phyloP scores from a whole-genome alignment of 495 filamentous ascomycete species.

The Glutinoglossum americanum region DNA sequence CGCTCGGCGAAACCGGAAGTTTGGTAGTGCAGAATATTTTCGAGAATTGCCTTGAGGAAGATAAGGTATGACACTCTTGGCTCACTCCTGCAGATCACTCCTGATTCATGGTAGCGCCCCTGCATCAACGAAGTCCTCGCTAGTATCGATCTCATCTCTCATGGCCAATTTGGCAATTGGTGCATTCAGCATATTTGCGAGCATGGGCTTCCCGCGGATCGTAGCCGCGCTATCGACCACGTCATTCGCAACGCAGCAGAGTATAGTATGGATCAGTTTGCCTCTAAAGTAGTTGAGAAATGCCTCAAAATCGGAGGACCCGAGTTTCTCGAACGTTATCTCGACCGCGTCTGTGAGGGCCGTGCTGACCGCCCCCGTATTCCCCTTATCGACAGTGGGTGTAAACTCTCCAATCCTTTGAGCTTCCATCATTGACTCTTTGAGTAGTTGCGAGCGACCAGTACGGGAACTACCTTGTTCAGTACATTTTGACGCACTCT shows the following conservation, averaged over 20 bases:
- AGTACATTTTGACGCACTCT: slow-evolving; percentile 84
- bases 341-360: slow-evolving; percentile 81
- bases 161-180: slow-evolving; percentile 99
- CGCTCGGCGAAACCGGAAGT: slow-evolving; percentile 88
- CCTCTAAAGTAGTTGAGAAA: slow-evolving; percentile 97
- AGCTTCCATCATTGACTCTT: slow-evolving; percentile 6
- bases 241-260: slow-evolving; percentile 80
- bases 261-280: slow-evolving; percentile 98
- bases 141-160: slow-evolving; percentile 85
- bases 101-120: slow-evolving; percentile 38
- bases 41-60: slow-evolving; percentile 95
- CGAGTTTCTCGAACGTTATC: slow-evolving; percentile 82
- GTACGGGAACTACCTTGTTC: slow-evolving; percentile 95
- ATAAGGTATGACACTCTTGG: slow-evolving; percentile 45
- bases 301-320: slow-evolving; percentile 88
- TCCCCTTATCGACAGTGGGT: slow-evolving; percentile 82
- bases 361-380: slow-evolving; percentile 82
- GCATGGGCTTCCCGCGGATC: slow-evolving; percentile 78
- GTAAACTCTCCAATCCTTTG: slow-evolving; percentile 8
- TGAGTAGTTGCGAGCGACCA: slow-evolving; percentile 73
- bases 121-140: slow-evolving; percentile 90
- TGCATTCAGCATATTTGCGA: slow-evolving; percentile 99
- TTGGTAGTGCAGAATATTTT: slow-evolving; percentile 98
- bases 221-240: slow-evolving; percentile 82
- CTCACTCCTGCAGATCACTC: background rate